Evolutionary conservation across 306 rosid genomes (phyloP).

Genomic region (Vigna nakashimae): DNA sequence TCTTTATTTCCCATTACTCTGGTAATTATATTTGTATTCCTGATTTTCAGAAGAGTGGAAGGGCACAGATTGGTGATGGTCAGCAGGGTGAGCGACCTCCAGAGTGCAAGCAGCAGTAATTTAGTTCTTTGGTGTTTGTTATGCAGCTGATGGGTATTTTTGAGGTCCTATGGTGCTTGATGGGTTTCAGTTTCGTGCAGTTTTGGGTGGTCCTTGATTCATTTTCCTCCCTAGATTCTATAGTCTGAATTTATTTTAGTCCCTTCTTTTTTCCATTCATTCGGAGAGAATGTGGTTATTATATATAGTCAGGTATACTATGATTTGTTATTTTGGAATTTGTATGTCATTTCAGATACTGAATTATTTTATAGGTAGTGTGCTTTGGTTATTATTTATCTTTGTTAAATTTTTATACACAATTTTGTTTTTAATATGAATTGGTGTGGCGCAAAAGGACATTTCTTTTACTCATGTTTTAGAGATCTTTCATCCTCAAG

Average conservation of each 20-base stretch:
- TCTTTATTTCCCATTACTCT: not conserved
- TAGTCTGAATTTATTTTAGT: constrained; percentile 44
- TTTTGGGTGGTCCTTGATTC: constrained; percentile 52
- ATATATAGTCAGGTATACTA: constrained; percentile 49
- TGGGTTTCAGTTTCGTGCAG: constrained; percentile 43
- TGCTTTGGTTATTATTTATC: not conserved
- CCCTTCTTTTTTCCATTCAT: constrained; percentile 28
- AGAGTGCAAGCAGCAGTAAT: constrained; percentile 95
- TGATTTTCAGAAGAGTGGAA: constrained; percentile 65
- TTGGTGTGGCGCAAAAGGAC: not conserved
- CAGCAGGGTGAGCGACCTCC: constrained; percentile 82
- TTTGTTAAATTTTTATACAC: not conserved
- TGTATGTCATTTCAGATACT: constrained; percentile 33
- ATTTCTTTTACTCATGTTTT: not conserved
- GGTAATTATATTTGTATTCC: not conserved
- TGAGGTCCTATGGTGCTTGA: constrained; percentile 9
- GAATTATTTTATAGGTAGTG: constrained; percentile 26
- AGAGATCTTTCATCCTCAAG: too few species aligned
- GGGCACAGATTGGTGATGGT: constrained; percentile 52
- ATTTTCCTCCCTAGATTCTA: constrained; percentile 31
- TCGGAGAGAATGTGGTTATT: constrained; percentile 49
- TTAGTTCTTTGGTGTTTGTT: constrained; percentile 7
- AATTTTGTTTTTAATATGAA: not conserved
- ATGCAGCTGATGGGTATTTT: constrained; percentile 34
- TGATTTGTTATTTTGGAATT: constrained; percentile 46